These are phyloP conservation scores for Nepenthes mirabilis DNA, from an alignment of 148 eudicot species.

Conservation along the genomic window DNA sequence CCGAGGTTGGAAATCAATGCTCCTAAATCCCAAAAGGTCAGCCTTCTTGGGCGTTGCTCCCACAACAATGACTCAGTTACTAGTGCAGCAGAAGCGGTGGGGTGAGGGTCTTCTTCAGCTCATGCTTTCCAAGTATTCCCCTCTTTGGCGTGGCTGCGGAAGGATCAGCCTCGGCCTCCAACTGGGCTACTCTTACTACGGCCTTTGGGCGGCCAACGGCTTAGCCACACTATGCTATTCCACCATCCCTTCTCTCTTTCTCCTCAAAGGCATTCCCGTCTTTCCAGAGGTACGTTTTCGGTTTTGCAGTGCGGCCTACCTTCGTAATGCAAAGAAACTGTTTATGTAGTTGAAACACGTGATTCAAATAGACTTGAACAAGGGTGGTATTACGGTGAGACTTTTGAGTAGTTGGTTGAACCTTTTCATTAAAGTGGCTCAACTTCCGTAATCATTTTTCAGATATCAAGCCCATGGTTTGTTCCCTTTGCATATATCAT, in stretches of 20 bases:
- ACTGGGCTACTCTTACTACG: conserved; percentile 34
- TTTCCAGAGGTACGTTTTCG: conserved; percentile 54
- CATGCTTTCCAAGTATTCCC: conserved; percentile 49
- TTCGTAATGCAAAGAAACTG: too few relatives aligned
- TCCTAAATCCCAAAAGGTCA: conserved; percentile 33
- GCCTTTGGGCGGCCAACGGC: conserved; percentile 53
- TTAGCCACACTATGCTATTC: conserved; percentile 40
- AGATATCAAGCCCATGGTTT: conserved; percentile 65
- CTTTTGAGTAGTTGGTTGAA: background rate
- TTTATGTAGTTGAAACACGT: too few relatives aligned
- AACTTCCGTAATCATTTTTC: background rate
- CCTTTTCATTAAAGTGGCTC: background rate
- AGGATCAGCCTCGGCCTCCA: conserved; percentile 30
- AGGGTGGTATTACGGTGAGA: background rate
- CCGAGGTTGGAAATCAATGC: conserved; percentile 65
- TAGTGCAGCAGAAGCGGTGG: conserved; percentile 85
- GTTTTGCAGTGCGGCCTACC: background rate
- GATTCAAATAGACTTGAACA: background rate
- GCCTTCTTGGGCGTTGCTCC: conserved; percentile 57
- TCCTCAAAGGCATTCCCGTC: conserved; percentile 37
- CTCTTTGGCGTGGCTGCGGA: conserved; percentile 43
- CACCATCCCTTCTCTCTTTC: conserved; percentile 52
- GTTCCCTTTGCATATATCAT: conserved; percentile 48
- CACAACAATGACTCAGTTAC: conserved; percentile 38
- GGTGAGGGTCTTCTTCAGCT: conserved; percentile 71